Conservation (phyloP, 805 yeast species). For the Wickerhamomyces silvicola region DNA sequence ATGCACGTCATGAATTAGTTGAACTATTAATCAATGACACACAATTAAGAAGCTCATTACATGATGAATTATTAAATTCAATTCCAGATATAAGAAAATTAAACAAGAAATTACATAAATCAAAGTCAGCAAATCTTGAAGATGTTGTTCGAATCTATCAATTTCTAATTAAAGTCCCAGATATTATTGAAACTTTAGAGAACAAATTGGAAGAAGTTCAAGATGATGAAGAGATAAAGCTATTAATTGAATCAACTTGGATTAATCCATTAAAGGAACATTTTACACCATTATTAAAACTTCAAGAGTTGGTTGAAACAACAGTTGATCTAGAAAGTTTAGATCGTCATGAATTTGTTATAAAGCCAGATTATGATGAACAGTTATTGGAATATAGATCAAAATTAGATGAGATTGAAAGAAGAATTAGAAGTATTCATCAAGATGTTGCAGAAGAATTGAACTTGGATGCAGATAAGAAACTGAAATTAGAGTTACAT, state of each 20-base stretch:
- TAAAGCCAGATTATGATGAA: slow-evolving; percentile 87
- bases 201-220: slow-evolving; percentile 33
- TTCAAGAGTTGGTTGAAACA: slow-evolving; percentile 84
- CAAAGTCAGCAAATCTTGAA: slow-evolving; percentile 57
- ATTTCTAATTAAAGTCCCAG: slow-evolving; percentile 65
- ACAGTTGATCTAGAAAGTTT: slow-evolving; percentile 84
- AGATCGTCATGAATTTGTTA: slow-evolving; percentile 75
- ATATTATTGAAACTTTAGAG: slow-evolving; percentile 47
- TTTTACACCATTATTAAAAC: slow-evolving; percentile 49
- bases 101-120: slow-evolving; percentile 53
- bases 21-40: slow-evolving; percentile 65
- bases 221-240: slow-evolving; percentile 19
- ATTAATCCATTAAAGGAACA: slow-evolving; percentile 45
- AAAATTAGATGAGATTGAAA: slow-evolving; percentile 47
- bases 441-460: slow-evolving; percentile 64
- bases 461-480: slow-evolving; percentile 77
- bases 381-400: slow-evolving; percentile 54
- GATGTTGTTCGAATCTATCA: slow-evolving; percentile 89
- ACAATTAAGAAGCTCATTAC: slow-evolving; percentile 55
- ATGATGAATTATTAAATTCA: slow-evolving; percentile 56
- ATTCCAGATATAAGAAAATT: slow-evolving; percentile 83
- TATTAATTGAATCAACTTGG: slow-evolving; percentile 48
- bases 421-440: slow-evolving; percentile 55
- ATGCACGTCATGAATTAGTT: slow-evolving; percentile 69
- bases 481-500: slow-evolving; percentile 83